Conservation (phyloP, 2,329 filamentous ascomycete genomes). For the Albifimbria verrucaria region DNA sequence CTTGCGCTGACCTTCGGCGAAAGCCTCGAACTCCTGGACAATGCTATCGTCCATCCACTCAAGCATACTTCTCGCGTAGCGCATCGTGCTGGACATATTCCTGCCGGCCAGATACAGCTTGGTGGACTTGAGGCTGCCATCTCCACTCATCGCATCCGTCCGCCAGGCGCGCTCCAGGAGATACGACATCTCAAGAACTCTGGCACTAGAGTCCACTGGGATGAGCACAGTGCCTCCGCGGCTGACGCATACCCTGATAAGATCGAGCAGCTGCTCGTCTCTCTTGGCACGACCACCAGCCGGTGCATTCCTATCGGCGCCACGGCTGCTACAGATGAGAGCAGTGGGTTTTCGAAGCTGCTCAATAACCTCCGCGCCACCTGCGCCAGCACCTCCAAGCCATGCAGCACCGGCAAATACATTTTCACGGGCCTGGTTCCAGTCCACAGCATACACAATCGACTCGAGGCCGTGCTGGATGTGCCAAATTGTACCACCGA, state of each 20-base stretch:
- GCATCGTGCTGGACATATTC: constrained; percentile 83
- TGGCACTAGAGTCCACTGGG: constrained; percentile 91
- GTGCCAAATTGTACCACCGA: constrained; percentile 98
- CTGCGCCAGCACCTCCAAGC: constrained; percentile 77
- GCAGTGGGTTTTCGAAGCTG: constrained; percentile 91
- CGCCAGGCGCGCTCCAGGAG: constrained; percentile 91
- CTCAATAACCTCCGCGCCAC: constrained; percentile 88
- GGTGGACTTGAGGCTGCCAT: constrained; percentile 48
- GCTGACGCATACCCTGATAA: constrained; percentile 73
- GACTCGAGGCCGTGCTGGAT: constrained; percentile 96
- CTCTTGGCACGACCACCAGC: constrained; percentile 73
- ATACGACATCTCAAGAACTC: constrained; percentile 88
- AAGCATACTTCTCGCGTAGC: constrained; percentile 90
- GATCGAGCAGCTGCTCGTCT: constrained; percentile 80
- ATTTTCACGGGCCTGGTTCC: constrained; percentile 97
- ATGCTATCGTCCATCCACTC: constrained; percentile 99
- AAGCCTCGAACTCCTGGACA: constrained; percentile 82
- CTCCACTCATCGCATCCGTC: constrained; percentile 52
- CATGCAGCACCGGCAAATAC: constrained; percentile 91
- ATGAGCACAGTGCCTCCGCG: constrained; percentile 90
- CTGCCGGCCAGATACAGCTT: constrained; percentile 81
- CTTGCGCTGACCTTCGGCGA: constrained; percentile 50
- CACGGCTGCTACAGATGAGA: constrained; percentile 84
- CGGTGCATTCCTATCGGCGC: constrained; percentile 67
- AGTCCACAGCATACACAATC: constrained; percentile 95